Evolutionary conservation across 176 grass and related monocot genomes (phyloP), one percentile per base, ranked within the genome.

Genomic region (Musa schizocarpa): DNA sequence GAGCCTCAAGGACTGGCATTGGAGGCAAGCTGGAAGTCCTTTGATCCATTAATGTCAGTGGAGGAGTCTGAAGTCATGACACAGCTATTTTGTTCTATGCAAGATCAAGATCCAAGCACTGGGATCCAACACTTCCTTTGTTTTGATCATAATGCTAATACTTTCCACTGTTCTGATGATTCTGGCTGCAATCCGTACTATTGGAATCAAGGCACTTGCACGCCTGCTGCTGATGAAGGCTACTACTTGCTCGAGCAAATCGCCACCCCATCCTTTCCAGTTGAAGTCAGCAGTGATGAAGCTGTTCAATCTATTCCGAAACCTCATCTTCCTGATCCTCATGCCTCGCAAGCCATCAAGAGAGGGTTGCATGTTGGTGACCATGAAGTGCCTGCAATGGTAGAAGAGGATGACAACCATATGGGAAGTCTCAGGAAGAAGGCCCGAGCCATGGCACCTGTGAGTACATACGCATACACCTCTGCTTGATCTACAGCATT

Each of bases 21-120:
- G 23, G 84, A 85, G 53, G 82, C 63, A 4, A 78, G 62, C n/a
- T 87, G 82, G 85, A 83, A 67, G 62, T 70, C 77, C 17, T 83
- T 86, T 16, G 68, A 52, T 50, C 7, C 81, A 58, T 53, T 53
- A 8, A 86, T 52, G 26, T 76, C 79, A 13, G 58, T 59, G 0
- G 83, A 90, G 54, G 91, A 88, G 76, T 83, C 81, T 1, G 92
- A 88, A 71, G 83, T 88, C 14, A 89, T 91, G 86, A 54, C 67
- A 21, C 81, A 86, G n/a, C 68, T 91, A 25, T 80, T 89, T 24
- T 61, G 74, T 52, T 74, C 80, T 52, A 82, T 83, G 51, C 83
- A 81, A 62, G 64, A 77, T 65, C 68, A 83, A 53, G 85, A 81
- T 9, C 76, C 57, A 1, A 61, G 57, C 14, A 8, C 17, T 7